Percentiles rank a stretch among this genome's conserved stretches.
Conservation (phyloP, 768 basidiomycete genomes). For the Hysterangium stoloniferum region DNA sequence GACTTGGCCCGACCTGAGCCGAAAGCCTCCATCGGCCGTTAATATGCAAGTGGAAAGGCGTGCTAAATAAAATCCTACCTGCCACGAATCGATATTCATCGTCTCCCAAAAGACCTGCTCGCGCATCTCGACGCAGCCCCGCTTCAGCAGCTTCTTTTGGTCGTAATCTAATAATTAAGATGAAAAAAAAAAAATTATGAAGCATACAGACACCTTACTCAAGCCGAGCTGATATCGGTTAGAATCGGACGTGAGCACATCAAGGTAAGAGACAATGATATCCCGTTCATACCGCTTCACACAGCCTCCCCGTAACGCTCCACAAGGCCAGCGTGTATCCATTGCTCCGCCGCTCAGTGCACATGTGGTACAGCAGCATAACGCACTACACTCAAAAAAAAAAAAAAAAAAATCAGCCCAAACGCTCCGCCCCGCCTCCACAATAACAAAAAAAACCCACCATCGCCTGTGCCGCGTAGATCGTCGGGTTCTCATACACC, state of each 20-base stretch:
- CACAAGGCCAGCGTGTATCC: constrained; percentile 8
- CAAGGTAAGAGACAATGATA: too few relatives aligned
- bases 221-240: constrained; percentile 2
- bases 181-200: not conserved
- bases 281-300: constrained; percentile 10
- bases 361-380: constrained; percentile 10
- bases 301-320: constrained; percentile 9
- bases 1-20: constrained; percentile 8
- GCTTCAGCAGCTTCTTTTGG: constrained; percentile 7
- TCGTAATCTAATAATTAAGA: constrained; percentile 3
- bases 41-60: not conserved
- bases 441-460: not conserved
- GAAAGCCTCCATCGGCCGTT: constrained; percentile 7
- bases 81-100: constrained; percentile 11
- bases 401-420: not conserved
- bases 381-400: not conserved
- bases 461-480: constrained; percentile 9
- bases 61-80: not conserved
- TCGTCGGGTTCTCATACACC: constrained; percentile 7
- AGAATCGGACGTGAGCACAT: too few relatives aligned
- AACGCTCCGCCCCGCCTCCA: too few relatives aligned
- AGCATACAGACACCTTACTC: constrained; percentile 2
- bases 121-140: not conserved
- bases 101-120: constrained; percentile 10
- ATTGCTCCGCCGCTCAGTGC: constrained; percentile 5